Conservation (phyloP, 345 rosid species). For the Eucalyptus coolabah region DNA sequence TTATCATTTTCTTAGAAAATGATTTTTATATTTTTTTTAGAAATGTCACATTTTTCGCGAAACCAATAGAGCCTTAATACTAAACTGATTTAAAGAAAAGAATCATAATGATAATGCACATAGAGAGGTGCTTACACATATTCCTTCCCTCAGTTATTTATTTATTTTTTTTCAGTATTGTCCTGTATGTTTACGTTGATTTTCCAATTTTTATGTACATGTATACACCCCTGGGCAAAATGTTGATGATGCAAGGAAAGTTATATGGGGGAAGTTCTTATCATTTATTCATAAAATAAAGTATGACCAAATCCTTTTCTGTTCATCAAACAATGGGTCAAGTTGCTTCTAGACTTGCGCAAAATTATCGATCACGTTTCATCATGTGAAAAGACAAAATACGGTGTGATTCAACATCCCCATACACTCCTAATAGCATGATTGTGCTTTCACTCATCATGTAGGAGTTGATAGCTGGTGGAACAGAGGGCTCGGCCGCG, state of each 20-base stretch:
- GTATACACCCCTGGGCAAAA: not conserved
- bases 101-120: not conserved
- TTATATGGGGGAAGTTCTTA: not conserved
- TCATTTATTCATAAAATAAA: not conserved
- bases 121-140: not conserved
- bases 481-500: constrained; percentile 6
- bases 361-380: not conserved
- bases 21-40: too few relatives aligned
- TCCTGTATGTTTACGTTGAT: not conserved
- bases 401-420: not conserved
- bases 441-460: not conserved
- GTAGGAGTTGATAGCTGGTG: constrained; percentile 6
- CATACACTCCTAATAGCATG: not conserved
- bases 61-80: not conserved
- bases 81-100: not conserved
- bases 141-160: not conserved
- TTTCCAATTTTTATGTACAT: not conserved
- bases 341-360: not conserved
- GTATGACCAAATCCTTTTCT: not conserved
- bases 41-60: too few relatives aligned
- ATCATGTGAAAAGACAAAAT: not conserved
- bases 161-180: not conserved
- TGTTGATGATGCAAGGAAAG: not conserved
- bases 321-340: not conserved
- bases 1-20: too few relatives aligned